Conservation (phyloP, 345 rosid species). For the Litchi chinensis region DNA sequence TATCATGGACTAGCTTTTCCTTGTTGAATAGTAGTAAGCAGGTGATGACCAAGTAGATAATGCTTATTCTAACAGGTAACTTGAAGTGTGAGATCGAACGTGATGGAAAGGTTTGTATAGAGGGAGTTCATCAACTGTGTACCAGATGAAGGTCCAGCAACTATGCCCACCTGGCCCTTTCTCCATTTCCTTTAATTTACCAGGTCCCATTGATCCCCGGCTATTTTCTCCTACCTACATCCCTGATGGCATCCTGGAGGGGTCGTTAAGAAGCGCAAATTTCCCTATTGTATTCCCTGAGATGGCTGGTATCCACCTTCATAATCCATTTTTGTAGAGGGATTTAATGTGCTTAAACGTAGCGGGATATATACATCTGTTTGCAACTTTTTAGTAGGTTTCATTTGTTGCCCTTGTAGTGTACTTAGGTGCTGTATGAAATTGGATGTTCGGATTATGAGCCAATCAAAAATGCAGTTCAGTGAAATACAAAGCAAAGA, state of each 20-base stretch:
- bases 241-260: conserved; percentile 50
- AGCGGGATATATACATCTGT: not conserved
- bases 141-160: conserved; percentile 37
- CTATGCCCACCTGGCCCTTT: conserved; percentile 49
- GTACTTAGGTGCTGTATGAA: not conserved
- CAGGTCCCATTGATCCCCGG: conserved; percentile 59
- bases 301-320: not conserved
- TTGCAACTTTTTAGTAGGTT: not conserved
- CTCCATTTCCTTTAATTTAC: conserved; percentile 43
- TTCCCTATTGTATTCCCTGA: not conserved
- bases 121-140: conserved; percentile 41
- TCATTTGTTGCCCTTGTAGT: not conserved
- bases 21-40: not conserved
- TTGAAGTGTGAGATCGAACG: conserved; percentile 53
- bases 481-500: too few species aligned
- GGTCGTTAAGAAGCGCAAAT: conserved; percentile 35
- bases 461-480: not conserved
- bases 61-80: conserved; percentile 43
- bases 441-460: not conserved
- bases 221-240: conserved; percentile 42
- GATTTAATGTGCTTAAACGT: not conserved
- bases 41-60: conserved; percentile 3
- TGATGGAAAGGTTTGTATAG: conserved; percentile 58
- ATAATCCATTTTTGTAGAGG: not conserved
- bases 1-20: not conserved